Evolutionary conservation across 2,329 filamentous ascomycete genomes (phyloP).

Genomic region (Aspergillus jensenii): DNA sequence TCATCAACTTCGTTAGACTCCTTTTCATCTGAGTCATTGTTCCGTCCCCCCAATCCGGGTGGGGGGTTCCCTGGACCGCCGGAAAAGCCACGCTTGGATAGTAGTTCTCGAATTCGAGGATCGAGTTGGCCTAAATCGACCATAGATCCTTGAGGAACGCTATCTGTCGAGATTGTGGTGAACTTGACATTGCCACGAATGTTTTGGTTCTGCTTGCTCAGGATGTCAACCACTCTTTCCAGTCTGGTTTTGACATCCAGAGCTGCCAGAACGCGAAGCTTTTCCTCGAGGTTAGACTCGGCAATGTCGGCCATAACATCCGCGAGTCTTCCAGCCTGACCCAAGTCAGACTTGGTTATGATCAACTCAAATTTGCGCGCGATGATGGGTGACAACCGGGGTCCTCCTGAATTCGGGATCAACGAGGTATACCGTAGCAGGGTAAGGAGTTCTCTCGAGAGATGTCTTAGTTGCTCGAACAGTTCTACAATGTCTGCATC

Average conservation of each 20-base stretch:
- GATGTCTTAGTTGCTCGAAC: conserved; percentile 77
- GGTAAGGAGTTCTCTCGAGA: conserved; percentile 82
- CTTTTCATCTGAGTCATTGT: conserved; percentile 66
- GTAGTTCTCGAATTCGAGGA: conserved; percentile 46
- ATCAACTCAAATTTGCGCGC: conserved; percentile 83
- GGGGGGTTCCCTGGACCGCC: conserved; percentile 42
- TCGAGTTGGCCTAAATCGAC: conserved; percentile 56
- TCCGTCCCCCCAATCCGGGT: conserved; percentile 45
- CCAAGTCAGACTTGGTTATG: conserved; percentile 76
- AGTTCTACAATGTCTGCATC: conserved; percentile 67
- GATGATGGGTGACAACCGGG: conserved; percentile 76
- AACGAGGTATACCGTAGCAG: conserved; percentile 81
- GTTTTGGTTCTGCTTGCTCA: conserved; percentile 76
- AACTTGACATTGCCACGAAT: conserved; percentile 89
- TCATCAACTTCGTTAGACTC: conserved; percentile 90
- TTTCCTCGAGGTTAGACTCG: conserved; percentile 85
- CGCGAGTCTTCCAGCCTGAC: conserved; percentile 80
- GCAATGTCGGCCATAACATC: conserved; percentile 97
- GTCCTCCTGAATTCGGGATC: conserved; percentile 68
- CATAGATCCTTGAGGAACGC: conserved; percentile 60
- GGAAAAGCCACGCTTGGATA: conserved; percentile 46
- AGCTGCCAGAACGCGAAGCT: conserved; percentile 80
- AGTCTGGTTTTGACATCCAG: conserved; percentile 76
- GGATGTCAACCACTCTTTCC: conserved; percentile 76
- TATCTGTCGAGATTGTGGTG: conserved; percentile 70